Conservation (phyloP, 768 basidiomycete species). For the Macrocybe gigantea region DNA sequence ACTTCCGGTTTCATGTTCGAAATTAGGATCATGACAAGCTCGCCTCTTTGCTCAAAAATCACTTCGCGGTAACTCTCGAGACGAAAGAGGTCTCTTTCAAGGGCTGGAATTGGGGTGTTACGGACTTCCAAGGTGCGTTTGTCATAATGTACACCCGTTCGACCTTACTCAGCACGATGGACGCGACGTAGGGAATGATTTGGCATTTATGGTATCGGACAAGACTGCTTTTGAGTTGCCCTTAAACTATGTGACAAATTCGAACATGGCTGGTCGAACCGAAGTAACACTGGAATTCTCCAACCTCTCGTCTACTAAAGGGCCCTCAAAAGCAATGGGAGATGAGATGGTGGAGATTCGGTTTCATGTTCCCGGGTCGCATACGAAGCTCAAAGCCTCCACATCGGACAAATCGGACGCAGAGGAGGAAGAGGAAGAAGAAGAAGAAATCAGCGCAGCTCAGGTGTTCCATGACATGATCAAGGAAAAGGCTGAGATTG, state of each 20-base stretch:
- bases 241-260: constrained; percentile 82
- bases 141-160: not conserved
- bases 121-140: constrained; percentile 81
- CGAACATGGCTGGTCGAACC: constrained; percentile 94
- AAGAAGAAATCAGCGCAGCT: constrained; percentile 83
- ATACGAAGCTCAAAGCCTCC: constrained; percentile 46
- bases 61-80: constrained; percentile 84
- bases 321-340: constrained; percentile 32
- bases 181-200: constrained; percentile 66
- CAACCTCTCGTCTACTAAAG: constrained; percentile 37
- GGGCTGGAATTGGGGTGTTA: constrained; percentile 98
- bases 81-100: constrained; percentile 82
- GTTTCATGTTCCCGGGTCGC: constrained; percentile 88
- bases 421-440: constrained; percentile 65
- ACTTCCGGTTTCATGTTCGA: not conserved
- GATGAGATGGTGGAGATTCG: constrained; percentile 97
- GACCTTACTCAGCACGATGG: constrained; percentile 1
- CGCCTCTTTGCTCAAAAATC: constrained; percentile 73
- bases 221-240: constrained; percentile 90
- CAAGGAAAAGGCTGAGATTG: constrained; percentile 95
- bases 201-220: constrained; percentile 86
- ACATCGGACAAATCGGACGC: constrained; percentile 71
- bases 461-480: constrained; percentile 95
- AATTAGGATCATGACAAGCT: constrained; percentile 85
- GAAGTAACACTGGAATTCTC: constrained; percentile 99